These are phyloP conservation scores for Picochlorum sp. DNA, from an alignment of 139 green algal genomes.

Conservation along the genomic window DNA sequence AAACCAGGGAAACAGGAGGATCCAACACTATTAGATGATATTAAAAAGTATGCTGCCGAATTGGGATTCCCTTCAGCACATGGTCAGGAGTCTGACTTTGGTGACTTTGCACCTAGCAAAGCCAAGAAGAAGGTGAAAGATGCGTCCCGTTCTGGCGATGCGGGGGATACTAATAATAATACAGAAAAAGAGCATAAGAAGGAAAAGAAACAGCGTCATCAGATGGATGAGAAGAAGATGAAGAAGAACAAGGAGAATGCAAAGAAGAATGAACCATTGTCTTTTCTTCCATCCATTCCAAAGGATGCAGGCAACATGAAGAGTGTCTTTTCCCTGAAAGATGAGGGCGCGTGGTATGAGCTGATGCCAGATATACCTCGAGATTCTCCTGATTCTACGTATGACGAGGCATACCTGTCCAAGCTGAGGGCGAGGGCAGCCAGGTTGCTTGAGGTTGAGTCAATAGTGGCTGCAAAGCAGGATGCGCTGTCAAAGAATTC, in stretches of 20 bases:
- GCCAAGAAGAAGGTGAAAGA: constrained; percentile 23
- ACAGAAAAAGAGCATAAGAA: not conserved
- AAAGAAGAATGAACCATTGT: not conserved
- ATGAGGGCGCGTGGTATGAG: not conserved
- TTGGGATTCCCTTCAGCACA: constrained; percentile 7
- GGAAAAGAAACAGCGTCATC: not conserved
- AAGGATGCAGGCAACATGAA: not conserved
- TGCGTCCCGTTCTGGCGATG: not conserved
- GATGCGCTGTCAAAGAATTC: constrained; percentile 30
- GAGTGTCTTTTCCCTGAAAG: not conserved
- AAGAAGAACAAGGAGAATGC: not conserved
- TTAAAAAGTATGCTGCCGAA: constrained; percentile 10
- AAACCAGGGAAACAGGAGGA: constrained; percentile 3
- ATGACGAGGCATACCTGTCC: not conserved
- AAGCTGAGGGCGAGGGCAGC: not conserved
- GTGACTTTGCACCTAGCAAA: constrained; percentile 62
- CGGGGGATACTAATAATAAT: not conserved
- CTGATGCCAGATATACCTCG: constrained; percentile 7
- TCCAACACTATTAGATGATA: constrained; percentile 10
- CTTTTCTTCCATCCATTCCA: constrained; percentile 7
- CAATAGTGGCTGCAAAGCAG: constrained; percentile 38
- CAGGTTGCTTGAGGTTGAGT: constrained; percentile 4
- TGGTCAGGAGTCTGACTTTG: constrained; percentile 38
- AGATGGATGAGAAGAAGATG: not conserved
- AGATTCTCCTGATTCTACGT: not conserved